Conservation (phyloP, 805 yeast genomes). For the Lachancea sp. region DNA sequence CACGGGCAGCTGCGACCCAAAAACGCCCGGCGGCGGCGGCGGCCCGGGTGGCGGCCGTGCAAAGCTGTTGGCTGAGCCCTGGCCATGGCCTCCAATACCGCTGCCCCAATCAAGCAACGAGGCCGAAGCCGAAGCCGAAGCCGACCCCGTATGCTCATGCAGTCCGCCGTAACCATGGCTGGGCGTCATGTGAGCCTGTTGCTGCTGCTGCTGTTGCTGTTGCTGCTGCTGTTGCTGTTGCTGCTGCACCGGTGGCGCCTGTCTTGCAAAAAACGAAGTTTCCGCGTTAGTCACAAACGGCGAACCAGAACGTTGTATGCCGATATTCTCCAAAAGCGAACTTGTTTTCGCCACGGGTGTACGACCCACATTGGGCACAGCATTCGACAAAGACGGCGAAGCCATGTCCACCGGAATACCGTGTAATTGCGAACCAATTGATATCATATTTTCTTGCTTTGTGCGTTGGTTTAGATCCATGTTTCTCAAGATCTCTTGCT, state of each 20-base stretch:
- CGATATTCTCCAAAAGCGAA: conserved; percentile 24
- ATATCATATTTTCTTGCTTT: conserved; percentile 16
- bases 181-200: too few relatives aligned
- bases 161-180: conserved; percentile 5
- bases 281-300: conserved; percentile 12
- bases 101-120: conserved; percentile 9
- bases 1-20: conserved; percentile 17
- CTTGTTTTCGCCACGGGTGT: conserved; percentile 17
- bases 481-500: not conserved
- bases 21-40: conserved; percentile 4
- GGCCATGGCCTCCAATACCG: not conserved
- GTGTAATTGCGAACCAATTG: conserved; percentile 19
- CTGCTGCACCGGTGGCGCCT: too few relatives aligned
- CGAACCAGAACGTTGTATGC: conserved; percentile 23
- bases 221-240: conserved; percentile 4
- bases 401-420: conserved; percentile 10
- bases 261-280: not conserved
- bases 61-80: not conserved
- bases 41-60: too few relatives aligned
- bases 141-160: not conserved
- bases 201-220: conserved; percentile 1
- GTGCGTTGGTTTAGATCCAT: conserved; percentile 12
- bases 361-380: conserved; percentile 4
- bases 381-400: conserved; percentile 7
- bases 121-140: conserved; percentile 11